phyloP scores from a whole-genome alignment of 306 rosid species.

The Pterocarpus santalinus region DNA sequence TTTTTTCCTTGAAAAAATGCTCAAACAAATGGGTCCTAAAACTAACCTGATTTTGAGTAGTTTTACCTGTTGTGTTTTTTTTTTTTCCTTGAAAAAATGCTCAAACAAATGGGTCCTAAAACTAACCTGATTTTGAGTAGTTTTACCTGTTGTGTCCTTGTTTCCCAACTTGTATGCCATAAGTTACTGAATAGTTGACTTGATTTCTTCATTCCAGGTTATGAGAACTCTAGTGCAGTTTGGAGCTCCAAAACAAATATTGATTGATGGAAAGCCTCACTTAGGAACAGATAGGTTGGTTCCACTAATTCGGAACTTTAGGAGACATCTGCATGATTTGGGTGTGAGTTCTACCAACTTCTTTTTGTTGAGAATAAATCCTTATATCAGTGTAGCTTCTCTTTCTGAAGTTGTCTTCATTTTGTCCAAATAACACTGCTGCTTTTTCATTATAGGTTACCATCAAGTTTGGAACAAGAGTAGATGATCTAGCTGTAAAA shows the following conservation, averaged over 20 bases:
- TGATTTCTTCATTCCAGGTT: constrained; percentile 64
- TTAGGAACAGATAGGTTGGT: constrained; percentile 95
- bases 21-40: not conserved
- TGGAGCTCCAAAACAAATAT: constrained; percentile 90
- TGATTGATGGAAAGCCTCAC: constrained; percentile 93
- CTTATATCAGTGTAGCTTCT: constrained; percentile 24
- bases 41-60: constrained; percentile 1
- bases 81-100: too few species aligned
- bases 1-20: too few species aligned
- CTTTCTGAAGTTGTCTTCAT: constrained; percentile 40
- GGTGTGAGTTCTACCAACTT: constrained; percentile 75
- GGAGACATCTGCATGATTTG: constrained; percentile 77
- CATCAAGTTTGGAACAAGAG: constrained; percentile 90
- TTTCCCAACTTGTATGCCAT: constrained; percentile 20
- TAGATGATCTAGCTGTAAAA: constrained; percentile 80
- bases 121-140: constrained; percentile 1
- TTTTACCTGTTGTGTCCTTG: not conserved
- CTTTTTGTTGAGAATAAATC: constrained; percentile 42
- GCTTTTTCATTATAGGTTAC: constrained; percentile 65
- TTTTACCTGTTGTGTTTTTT: not conserved
- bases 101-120: not conserved
- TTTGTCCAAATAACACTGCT: constrained; percentile 33
- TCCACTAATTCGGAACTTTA: constrained; percentile 92
- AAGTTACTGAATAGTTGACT: constrained; percentile 29
- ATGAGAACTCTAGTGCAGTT: constrained; percentile 91